These are phyloP conservation scores for Lepidium aucheri DNA, from an alignment of 345 rosid species.

Conservation along the genomic window DNA sequence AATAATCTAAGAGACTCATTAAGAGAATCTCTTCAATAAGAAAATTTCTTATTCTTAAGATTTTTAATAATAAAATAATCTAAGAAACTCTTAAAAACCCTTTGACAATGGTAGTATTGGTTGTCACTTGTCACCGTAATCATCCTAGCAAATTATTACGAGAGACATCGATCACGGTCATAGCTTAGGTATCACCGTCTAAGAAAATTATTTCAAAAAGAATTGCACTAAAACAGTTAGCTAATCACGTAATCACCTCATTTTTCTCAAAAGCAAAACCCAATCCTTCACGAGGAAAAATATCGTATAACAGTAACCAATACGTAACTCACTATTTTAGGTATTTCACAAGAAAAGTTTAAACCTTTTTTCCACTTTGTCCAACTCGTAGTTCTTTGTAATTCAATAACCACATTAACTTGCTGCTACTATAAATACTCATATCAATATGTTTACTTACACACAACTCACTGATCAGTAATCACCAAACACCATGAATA, in stretches of 20 bases:
- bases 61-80: no score
- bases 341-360: no score
- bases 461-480: neutral
- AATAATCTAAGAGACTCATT: no score
- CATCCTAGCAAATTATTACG: no score
- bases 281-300: neutral
- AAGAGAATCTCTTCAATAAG: no score
- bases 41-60: no score
- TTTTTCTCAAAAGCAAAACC: neutral
- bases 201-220: neutral
- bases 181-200: neutral
- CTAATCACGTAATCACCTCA: neutral
- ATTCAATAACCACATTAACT: neutral
- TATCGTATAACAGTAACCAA: no score
- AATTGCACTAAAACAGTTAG: neutral
- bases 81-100: no score
- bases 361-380: no score
- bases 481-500: slow-evolving; percentile 6
- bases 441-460: slow-evolving; percentile 4
- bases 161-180: neutral
- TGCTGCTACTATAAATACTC: slow-evolving; percentile 13
- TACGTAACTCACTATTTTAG: no score
- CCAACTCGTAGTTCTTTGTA: neutral
- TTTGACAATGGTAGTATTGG: no score
- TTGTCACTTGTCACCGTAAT: no score